Evolutionary conservation across 106 monocot species (phyloP), one percentile per base, ranked within the genome.

Genomic region (Dendrobium huoshanense): DNA sequence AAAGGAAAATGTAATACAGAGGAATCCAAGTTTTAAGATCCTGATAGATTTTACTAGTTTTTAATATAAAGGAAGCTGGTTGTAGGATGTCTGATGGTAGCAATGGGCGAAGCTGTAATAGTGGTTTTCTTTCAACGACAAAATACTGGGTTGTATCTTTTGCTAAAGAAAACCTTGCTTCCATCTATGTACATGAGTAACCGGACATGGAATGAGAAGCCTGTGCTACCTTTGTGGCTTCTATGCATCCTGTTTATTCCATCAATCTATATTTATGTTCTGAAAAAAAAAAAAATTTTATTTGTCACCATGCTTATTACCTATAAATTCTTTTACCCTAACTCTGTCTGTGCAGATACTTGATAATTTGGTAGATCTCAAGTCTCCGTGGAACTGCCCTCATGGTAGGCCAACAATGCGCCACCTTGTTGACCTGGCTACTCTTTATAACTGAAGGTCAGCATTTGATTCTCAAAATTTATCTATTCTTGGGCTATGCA

Each of bases 401-500:
- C 99, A 99, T 87, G 99, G 99, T 58, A 89, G 95, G 86, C 99
- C 99, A 44, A 99, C 99, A 78, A 99, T 95, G 99, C 99, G 95
- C 27, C 99, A 99, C 81, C 83, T 99, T 77, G 86, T 82, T 22
- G 92, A 95, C 84, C 75, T 99, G 85, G 54, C 86, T 27, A 78
- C 79, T 49, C 73, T 95, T 25, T 25, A 25, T 41, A 44, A 84
- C 64, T 15, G 5, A 79, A 87, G 87, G 87, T 84, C 51, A 48
- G 73, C 24, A 9, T 51, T 74, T 41, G 7, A 74, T 74, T 29
- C 70, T 70, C 37, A 15, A 70, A 70, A 70, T 33, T 33, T 70
- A 37, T 70, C 70, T 70, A 65, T 15, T 70, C 15, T 37, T 17
- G 68, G 31, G 10, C 31, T 70, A 24, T 33, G 8, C 29, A 33